These are phyloP conservation scores for Pythium aphanidermatum DNA, from an alignment of 352 stramenopile species.

Conservation along the genomic window DNA sequence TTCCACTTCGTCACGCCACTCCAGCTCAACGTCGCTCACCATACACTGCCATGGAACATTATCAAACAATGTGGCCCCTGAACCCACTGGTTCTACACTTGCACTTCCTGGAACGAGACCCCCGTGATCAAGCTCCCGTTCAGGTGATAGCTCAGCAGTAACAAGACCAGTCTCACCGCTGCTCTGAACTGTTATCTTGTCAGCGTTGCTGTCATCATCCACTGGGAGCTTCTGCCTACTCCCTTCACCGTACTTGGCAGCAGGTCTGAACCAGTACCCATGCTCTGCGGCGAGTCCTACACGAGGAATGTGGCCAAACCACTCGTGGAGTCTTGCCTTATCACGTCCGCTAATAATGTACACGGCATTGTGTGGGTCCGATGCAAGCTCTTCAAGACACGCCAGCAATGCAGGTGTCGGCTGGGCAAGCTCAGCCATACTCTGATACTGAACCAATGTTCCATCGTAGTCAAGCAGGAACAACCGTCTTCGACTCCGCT, in stretches of 20 bases:
- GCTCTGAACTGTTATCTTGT: constrained; percentile 6
- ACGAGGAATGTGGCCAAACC: constrained; percentile 73
- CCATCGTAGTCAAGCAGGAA: constrained; percentile 86
- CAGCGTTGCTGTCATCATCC: constrained; percentile 8
- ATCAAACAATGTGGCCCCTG: too few species aligned
- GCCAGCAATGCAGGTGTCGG: constrained; percentile 48
- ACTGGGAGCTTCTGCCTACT: neutral
- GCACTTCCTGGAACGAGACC: too few species aligned
- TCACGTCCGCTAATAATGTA: constrained; percentile 84
- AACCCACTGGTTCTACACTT: too few species aligned
- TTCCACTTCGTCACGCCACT: constrained; percentile 74
- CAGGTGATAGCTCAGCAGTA: too few species aligned
- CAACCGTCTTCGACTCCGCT: constrained; percentile 71
- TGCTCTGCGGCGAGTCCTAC: constrained; percentile 75
- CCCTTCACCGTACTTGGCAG: constrained; percentile 58
- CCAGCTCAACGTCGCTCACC: constrained; percentile 72
- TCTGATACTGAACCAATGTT: constrained; percentile 76
- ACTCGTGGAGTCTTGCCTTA: constrained; percentile 72
- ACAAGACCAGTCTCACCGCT: constrained; percentile 4
- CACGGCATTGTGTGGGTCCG: constrained; percentile 72
- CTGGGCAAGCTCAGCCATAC: constrained; percentile 62
- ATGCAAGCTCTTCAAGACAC: constrained; percentile 61
- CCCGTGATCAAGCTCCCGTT: too few species aligned
- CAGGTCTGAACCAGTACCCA: constrained; percentile 75
- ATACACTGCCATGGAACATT: constrained; percentile 75